Evolutionary conservation across 2,329 filamentous ascomycete genomes (phyloP), one percentile per base, ranked within the genome.

Genomic region (Elsinoe arachidis): DNA sequence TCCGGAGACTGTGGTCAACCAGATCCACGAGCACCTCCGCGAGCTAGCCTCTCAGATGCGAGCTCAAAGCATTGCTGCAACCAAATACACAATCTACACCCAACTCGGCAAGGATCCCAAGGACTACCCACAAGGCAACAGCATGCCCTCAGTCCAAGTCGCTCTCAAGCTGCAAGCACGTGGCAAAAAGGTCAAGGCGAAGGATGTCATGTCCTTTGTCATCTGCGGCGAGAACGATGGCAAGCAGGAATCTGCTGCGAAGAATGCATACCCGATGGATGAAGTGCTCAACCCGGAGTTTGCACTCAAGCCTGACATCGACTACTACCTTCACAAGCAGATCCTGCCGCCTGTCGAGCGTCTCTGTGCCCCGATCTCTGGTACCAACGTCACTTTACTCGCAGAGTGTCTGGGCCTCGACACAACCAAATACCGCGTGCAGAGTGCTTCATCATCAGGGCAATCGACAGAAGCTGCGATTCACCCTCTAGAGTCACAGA

Each of bases 261-360:
- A 96, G 74, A 89, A 95, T 63, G 92, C 93, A 2, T 92, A 89
- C 70, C 85, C 87, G 4, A 86, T 89, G 1, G 86, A 90, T 58
- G 93, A 99, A 69, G 84, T 95, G 15, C 76, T 88, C 59, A 95
- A 93, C 67, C 68, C 82, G 14, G 87, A 88, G 63, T 84, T 86
- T 1, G 85, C 78, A 1, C 79, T 99, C 5, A 80, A 86, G 58
- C 89, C 91, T 1, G 93, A 99, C 67, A 82, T 96, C n/a, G 93
- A 99, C 69, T 97, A 91, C 82, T 99, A 99, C 71, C 83, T 99
- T 38, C 87, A 90, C 76, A 99, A 99, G 77, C 93, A 99, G 72
- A 96, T 99, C 59, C 90, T 99, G 73, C 93, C 93, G 10, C 93
- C 93, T 0, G 93, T 99, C 23, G 93, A 99, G 75, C 89, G 93